Evolutionary conservation across 768 basidiomycete species (phyloP).

Genomic region (Rubroboletus satanas): DNA sequence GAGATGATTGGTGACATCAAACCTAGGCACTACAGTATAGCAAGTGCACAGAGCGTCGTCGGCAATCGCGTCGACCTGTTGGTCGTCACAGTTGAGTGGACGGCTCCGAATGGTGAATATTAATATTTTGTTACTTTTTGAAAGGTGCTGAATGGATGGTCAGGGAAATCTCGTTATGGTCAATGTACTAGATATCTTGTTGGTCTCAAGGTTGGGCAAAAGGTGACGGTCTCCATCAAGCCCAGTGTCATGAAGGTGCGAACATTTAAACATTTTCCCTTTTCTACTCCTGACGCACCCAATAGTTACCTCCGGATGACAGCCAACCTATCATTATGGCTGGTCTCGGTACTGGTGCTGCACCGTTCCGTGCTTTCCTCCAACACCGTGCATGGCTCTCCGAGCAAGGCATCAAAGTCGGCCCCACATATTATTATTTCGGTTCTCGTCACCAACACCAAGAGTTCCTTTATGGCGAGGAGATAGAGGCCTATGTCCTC

Average conservation of each 20-base stretch:
- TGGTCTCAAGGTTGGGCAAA: slow-evolving; percentile 75
- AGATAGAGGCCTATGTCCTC: slow-evolving; percentile 89
- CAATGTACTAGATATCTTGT: slow-evolving; percentile 97
- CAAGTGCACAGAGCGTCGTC: slow-evolving; percentile 91
- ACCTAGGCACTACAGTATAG: slow-evolving; percentile 97
- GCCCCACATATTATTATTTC: slow-evolving; percentile 97
- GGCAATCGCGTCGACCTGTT: slow-evolving; percentile 92
- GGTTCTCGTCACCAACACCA: slow-evolving; percentile 93
- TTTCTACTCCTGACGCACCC: slow-evolving; percentile 9
- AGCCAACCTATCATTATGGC: slow-evolving; percentile 97
- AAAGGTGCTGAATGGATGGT: slow-evolving; percentile 2
- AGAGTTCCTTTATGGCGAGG: slow-evolving; percentile 96
- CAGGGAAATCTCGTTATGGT: slow-evolving; percentile 77
- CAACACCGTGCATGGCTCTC: slow-evolving; percentile 88
- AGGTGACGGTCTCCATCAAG: slow-evolving; percentile 96
- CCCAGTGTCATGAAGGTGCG: slow-evolving; percentile 98
- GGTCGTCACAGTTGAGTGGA: slow-evolving; percentile 96
- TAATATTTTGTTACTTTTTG: slow-evolving; percentile 20
- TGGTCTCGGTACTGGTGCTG: slow-evolving; percentile 96
- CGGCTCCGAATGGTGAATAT: slow-evolving; percentile 69
- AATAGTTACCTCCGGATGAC: slow-evolving; percentile 75
- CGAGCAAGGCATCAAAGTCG: slow-evolving; percentile 72
- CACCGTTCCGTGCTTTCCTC: slow-evolving; percentile 98
- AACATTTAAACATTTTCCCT: not conserved
- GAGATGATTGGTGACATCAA: slow-evolving; percentile 93